Evolutionary conservation across 306 rosid genomes (phyloP).

Genomic region (Ceratonia siliqua): DNA sequence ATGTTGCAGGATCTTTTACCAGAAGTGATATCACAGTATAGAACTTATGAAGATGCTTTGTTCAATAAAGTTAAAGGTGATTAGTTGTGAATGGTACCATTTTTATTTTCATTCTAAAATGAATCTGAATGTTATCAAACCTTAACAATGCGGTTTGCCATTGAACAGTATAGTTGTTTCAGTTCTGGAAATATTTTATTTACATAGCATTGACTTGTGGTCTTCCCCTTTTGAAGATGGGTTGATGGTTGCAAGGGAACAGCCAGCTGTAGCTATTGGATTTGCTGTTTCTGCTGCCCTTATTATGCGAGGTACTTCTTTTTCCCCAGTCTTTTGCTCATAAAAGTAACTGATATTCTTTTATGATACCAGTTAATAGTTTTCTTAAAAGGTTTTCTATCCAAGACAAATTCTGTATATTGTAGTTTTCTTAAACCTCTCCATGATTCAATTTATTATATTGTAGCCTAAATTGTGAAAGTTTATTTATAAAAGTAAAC

Average conservation of each 20-base stretch:
- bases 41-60: slow-evolving; percentile 64
- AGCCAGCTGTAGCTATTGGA: slow-evolving; percentile 63
- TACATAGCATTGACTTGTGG: slow-evolving; percentile 10
- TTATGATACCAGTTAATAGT: neutral
- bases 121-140: slow-evolving; percentile 13
- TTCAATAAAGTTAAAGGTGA: slow-evolving; percentile 67
- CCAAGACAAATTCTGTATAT: no score
- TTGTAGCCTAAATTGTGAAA: slow-evolving; percentile 18
- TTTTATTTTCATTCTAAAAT: slow-evolving; percentile 7
- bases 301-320: slow-evolving; percentile 60
- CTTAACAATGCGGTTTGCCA: slow-evolving; percentile 2
- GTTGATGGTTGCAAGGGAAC: slow-evolving; percentile 57
- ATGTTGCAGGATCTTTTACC: slow-evolving; percentile 61
- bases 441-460: neutral
- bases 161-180: neutral
- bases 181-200: slow-evolving; percentile 2
- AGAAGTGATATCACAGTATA: slow-evolving; percentile 45
- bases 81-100: neutral
- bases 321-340: slow-evolving; percentile 11
- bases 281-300: slow-evolving; percentile 64
- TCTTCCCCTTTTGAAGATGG: slow-evolving; percentile 49
- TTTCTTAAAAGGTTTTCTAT: slow-evolving; percentile 18
- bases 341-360: slow-evolving; percentile 7
- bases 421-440: no score
- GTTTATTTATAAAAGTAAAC: neutral